These are phyloP conservation scores for Malassezia brasiliensis DNA, from an alignment of 1,284 basidiomycete genomes.

Conservation along the genomic window DNA sequence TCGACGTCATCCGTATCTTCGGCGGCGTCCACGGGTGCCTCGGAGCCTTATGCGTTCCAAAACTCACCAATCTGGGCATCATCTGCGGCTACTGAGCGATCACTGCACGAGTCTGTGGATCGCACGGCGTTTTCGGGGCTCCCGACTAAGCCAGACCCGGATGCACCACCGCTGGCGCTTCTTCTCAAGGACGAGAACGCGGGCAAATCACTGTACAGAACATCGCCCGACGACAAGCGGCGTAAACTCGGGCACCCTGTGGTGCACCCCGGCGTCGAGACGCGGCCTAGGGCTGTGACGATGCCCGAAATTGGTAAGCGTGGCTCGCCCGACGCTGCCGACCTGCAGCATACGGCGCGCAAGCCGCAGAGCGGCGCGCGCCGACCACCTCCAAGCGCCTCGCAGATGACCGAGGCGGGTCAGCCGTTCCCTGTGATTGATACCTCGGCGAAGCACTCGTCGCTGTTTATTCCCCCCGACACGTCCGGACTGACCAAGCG, in stretches of 20 bases:
- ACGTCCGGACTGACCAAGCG: constrained; percentile 76
- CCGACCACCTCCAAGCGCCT: constrained; percentile 39
- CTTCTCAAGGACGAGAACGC: background rate
- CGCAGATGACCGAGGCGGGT: constrained; percentile 41
- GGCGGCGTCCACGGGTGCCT: background rate
- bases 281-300: background rate
- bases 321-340: background rate
- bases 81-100: background rate
- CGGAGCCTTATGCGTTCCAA: background rate
- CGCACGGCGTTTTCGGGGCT: background rate
- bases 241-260: background rate
- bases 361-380: constrained; percentile 5
- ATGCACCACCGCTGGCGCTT: background rate
- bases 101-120: background rate
- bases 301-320: no score
- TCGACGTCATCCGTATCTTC: background rate
- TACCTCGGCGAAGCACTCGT: constrained; percentile 45
- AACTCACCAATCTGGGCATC: background rate
- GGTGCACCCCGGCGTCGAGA: background rate
- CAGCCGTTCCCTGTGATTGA: constrained; percentile 47
- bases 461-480: constrained; percentile 67
- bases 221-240: constrained; percentile 2
- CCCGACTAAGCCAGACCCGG: background rate
- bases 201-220: background rate
- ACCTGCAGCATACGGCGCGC: background rate